These are phyloP conservation scores for Punica granatum DNA, from an alignment of 345 rosid genomes.

Conservation along the genomic window DNA sequence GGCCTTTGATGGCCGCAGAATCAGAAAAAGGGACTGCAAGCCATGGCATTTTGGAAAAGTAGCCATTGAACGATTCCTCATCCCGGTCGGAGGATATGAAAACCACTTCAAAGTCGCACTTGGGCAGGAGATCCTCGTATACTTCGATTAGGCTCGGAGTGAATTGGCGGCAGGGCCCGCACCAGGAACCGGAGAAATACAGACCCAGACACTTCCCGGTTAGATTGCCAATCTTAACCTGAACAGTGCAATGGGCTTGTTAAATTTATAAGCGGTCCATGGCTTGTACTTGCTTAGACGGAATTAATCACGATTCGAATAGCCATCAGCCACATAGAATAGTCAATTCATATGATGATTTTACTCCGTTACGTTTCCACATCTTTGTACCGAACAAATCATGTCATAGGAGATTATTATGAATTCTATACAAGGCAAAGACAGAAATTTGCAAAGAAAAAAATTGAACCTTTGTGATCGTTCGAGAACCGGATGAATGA, in stretches of 20 bases:
- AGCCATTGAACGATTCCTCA: conserved; percentile 20
- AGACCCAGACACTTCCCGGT: conserved; percentile 4
- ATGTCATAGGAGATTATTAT: background rate
- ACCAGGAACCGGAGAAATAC: conserved; percentile 6
- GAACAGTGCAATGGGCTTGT: background rate
- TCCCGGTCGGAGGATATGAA: conserved; percentile 29
- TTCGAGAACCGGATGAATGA: too few species aligned
- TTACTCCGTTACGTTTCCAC: too few species aligned
- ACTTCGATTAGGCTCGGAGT: conserved; percentile 3
- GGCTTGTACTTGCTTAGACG: too few species aligned
- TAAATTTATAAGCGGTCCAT: background rate
- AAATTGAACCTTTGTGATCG: too few species aligned
- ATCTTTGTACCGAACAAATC: background rate
- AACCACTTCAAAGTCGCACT: conserved; percentile 21
- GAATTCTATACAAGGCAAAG: background rate
- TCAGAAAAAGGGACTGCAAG: conserved; percentile 33
- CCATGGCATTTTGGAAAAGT: conserved; percentile 35
- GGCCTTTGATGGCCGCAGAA: conserved; percentile 5
- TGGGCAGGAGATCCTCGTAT: conserved; percentile 4
- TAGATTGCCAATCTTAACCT: conserved; percentile 2
- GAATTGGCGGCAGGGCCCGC: conserved; percentile 4
- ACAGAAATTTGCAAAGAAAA: background rate
- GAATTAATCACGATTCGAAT: too few species aligned
- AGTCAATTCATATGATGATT: too few species aligned
- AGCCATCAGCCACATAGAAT: too few species aligned